Conservation (phyloP, 192 early-diverging fungal species). For the Entomortierella chlamydospora region DNA sequence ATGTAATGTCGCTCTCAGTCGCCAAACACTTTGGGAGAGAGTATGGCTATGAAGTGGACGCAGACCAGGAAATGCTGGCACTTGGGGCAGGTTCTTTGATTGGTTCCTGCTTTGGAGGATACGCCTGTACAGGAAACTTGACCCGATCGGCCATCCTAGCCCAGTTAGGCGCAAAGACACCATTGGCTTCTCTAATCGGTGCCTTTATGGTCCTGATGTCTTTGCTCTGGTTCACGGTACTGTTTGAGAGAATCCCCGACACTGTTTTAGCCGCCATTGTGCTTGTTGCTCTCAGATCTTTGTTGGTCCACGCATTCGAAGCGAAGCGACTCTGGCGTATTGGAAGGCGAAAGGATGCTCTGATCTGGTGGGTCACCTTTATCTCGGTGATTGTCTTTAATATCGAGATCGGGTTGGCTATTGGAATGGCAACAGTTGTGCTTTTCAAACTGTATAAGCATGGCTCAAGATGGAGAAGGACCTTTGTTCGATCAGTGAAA, state of each 20-base stretch:
- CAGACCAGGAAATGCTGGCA: conserved; percentile 56
- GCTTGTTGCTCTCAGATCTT: conserved; percentile 32
- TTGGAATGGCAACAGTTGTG: conserved; percentile 34
- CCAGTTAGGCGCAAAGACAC: conserved; percentile 39
- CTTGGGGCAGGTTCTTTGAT: conserved; percentile 42
- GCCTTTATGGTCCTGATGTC: conserved; percentile 40
- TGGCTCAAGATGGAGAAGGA: conserved; percentile 15
- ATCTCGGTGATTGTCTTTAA: conserved; percentile 37
- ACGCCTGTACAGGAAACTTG: conserved; percentile 44
- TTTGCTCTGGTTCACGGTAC: conserved; percentile 42
- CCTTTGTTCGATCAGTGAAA: conserved; percentile 11
- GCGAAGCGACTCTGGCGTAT: conserved; percentile 38
- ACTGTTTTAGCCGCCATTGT: conserved; percentile 52
- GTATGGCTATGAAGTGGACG: conserved; percentile 48
- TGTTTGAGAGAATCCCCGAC: conserved; percentile 48
- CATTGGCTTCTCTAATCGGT: conserved; percentile 33
- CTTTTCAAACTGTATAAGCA: conserved; percentile 40
- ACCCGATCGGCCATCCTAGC: conserved; percentile 44
- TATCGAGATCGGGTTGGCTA: conserved; percentile 43
- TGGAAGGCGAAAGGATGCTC: conserved; percentile 38
- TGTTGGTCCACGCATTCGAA: conserved; percentile 35
- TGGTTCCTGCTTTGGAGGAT: conserved; percentile 51
- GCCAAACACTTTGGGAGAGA: conserved; percentile 45
- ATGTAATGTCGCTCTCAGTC: conserved; percentile 54
- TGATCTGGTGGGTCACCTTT: conserved; percentile 52